Evolutionary conservation across 192 early-diverging fungal genomes (phyloP), one percentile per base, ranked within the genome.

Genomic region (Rhizophlyctis rosea): DNA sequence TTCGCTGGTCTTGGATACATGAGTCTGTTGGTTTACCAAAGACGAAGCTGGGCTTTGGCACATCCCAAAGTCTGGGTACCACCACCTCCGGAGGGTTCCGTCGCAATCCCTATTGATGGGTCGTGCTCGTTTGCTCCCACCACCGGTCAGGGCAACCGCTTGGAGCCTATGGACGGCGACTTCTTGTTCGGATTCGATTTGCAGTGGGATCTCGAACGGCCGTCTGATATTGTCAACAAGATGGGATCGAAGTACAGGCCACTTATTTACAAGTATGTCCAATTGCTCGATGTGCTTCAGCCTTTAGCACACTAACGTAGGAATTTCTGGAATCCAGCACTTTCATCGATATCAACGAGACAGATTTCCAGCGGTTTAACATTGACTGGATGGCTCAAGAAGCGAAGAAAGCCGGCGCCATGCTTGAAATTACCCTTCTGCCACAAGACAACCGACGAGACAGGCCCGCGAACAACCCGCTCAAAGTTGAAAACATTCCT

Each of bases 341-440:
- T 4, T 67, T 67, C 44, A 53, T 56, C 24, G 33, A 50, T 21
- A 25, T 67, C 13, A 61, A 28, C 31, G 47, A 18, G 11, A 48
- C 65, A 4, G 65, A 57, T n/a, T 67, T 58, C 39, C 49, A 67
- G 54, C 14, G 34, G 24, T 30, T 36, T 29, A 68, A 60, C 27
- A 50, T 68, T 28, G 50, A 70, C 47, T 76, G 71, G 71, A 50
- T 56, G 32, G 75, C 57, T 16, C 64, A 69, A n/a, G 51, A 66
- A 32, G 65, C 48, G 25, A 50, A 35, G 4, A 2, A 33, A 4
- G 32, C 61, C 27, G 61, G 67, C 23, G 70, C 53, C n/a, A 64
- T 70, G 33, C 68, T 76, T 5, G 67, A 72, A 55, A 30, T 76
- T 3, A 74, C 74, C 7, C n/a, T 76, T 4, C 4, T 59, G 16